These are phyloP conservation scores for Fusarium dlaminii DNA, from an alignment of 2,329 filamentous ascomycete species.

Conservation along the genomic window DNA sequence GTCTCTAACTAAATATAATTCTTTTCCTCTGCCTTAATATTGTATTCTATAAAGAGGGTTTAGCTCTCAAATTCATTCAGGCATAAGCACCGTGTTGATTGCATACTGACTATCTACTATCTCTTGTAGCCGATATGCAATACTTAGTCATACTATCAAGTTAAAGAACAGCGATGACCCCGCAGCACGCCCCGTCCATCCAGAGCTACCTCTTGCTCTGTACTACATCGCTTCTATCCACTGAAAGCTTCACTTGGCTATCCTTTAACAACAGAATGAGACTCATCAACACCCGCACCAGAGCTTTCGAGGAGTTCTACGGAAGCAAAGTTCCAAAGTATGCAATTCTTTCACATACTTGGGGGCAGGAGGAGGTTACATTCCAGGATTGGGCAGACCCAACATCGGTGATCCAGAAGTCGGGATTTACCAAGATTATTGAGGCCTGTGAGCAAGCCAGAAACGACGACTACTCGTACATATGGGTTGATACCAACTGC, in stretches of 20 bases:
- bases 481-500: not conserved
- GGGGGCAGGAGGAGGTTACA: not conserved
- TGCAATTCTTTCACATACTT: not conserved
- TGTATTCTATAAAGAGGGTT: no score
- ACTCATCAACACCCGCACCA: not conserved
- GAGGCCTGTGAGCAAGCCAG: not conserved
- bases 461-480: not conserved
- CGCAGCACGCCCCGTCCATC: no score
- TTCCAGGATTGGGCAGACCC: not conserved
- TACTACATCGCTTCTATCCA: no score
- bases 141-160: not conserved
- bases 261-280: not conserved
- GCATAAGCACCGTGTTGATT: not conserved
- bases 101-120: not conserved
- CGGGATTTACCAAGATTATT: not conserved
- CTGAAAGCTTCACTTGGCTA: not conserved
- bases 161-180: no score
- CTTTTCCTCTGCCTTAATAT: no score
- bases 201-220: not conserved
- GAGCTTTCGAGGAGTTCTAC: not conserved
- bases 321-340: not conserved
- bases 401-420: not conserved
- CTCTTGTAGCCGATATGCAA: not conserved
- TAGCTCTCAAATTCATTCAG: not conserved
- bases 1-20: no score